Evolutionary conservation across 768 basidiomycete species (phyloP), one percentile per base, ranked within the genome.

Genomic region (Suillus paluster): DNA sequence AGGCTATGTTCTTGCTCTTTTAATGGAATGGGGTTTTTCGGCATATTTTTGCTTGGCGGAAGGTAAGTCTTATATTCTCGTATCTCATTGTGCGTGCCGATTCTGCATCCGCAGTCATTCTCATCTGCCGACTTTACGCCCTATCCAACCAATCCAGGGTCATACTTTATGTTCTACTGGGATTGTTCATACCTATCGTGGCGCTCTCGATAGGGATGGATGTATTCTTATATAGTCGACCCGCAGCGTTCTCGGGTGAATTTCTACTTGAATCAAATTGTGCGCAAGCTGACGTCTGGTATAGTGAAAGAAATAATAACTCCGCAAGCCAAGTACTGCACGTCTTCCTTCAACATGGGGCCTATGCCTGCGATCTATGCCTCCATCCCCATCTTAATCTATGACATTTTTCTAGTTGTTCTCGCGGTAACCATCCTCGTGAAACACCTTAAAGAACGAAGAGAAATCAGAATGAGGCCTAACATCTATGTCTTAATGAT

Each of bases 41-140:
- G 4, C 30, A 21, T 53, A 34, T 53, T 34, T 34, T 15, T 53
- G 33, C 30, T 15, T 53, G 12, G 52, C 52, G 2, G 52, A 53
- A 23, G 14, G 52, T 36, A 15, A 9, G 52, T 34, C 33, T 15
- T 21, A 15, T 19, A 14, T 36, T 34, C 6, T 34, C 14, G 33
- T 7, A 34, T 21, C n/a, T 34, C 33, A 21, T 21, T 12, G n/a
- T 34, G 7, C 14, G 33, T 23, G 34, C 33, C 52, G 7, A 36
- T 21, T n/a, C 15, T 34, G 3, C 52, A 15, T 21, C 33, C 12
- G 6, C 52, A 53, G 52, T 9, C 7, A 15, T 53, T 34, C 52
- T 53, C 33, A 53, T 53, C n/a, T 53, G 52, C 33, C 52, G 52
- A 3, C 52, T 53, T 21, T 34, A 53, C n/a, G 52, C 52, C 7